Percentiles rank a stretch among this genome's conserved stretches.
Evolutionary conservation across 164 flowering plant genomes (phyloP).

Genomic region (Nymphaea thermarum): DNA sequence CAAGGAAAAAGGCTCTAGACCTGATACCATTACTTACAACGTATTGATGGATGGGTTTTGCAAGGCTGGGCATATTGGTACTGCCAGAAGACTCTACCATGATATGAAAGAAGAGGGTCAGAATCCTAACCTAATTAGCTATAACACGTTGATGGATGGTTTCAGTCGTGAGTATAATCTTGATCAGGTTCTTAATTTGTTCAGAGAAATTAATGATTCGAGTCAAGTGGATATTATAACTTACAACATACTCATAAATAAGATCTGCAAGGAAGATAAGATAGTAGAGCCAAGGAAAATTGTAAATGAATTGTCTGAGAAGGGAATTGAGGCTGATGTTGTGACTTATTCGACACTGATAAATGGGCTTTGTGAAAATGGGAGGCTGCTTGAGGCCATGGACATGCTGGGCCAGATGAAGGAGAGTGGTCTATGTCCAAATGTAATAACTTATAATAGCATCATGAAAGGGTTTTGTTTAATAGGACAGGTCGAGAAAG

Average conservation of each 20-base stretch:
- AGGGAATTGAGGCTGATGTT: conserved; percentile 13
- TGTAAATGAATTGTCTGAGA: conserved; percentile 6
- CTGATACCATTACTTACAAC: conserved; percentile 13
- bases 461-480: conserved; percentile 7
- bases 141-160: conserved; percentile 14
- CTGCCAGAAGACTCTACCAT: conserved; percentile 10
- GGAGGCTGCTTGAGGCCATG: conserved; percentile 9
- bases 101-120: conserved; percentile 9
- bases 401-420: conserved; percentile 7
- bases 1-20: conserved; percentile 10
- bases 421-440: conserved; percentile 10
- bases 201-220: conserved; percentile 5
- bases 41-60: conserved; percentile 17
- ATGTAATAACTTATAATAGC: conserved; percentile 6
- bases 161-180: conserved; percentile 10
- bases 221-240: conserved; percentile 10
- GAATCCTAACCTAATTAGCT: conserved; percentile 5
- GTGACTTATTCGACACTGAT: conserved; percentile 13
- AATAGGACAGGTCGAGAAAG: conserved; percentile 11
- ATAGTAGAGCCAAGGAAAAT: conserved; percentile 10
- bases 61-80: conserved; percentile 9
- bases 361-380: conserved; percentile 10
- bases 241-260: conserved; percentile 9
- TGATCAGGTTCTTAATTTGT: conserved; percentile 10
- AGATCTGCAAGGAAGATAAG: conserved; percentile 8